Percentiles rank a stretch among this genome's conserved stretches.
Conservation (phyloP, 2,329 filamentous ascomycete genomes). For the Sclerotiophoma versabilis region DNA sequence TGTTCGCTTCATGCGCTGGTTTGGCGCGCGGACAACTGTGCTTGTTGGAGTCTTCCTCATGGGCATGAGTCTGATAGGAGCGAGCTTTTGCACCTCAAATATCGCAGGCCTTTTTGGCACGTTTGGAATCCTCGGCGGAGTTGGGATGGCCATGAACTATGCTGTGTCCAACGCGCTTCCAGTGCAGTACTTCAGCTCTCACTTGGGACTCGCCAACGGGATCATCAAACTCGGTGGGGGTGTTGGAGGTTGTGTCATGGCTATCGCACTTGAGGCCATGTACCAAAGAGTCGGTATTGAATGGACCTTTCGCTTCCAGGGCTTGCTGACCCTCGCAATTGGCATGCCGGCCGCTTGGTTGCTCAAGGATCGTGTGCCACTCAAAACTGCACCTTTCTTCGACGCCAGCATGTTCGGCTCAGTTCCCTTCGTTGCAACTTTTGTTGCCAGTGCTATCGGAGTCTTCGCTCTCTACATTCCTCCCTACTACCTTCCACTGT, state of each 20-base stretch:
- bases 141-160: conserved; percentile 48
- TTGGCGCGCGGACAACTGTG: conserved; percentile 59
- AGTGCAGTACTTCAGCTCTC: conserved; percentile 37
- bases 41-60: conserved; percentile 60
- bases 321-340: conserved; percentile 29
- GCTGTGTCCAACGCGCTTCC: conserved; percentile 30
- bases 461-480: conserved; percentile 39
- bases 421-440: conserved; percentile 27
- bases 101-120: conserved; percentile 54
- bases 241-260: conserved; percentile 34
- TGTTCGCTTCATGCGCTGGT: conserved; percentile 56
- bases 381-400: conserved; percentile 29
- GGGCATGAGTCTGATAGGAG: conserved; percentile 58
- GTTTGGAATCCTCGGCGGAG: conserved; percentile 55
- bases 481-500: conserved; percentile 37
- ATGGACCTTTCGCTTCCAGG: conserved; percentile 38
- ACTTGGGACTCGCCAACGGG: conserved; percentile 38
- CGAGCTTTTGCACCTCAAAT: conserved; percentile 53
- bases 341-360: conserved; percentile 36
- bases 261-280: conserved; percentile 33
- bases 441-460: conserved; percentile 31
- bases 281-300: conserved; percentile 33
- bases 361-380: conserved; percentile 31
- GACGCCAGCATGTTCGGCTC: conserved; percentile 35
- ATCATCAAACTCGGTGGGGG: conserved; percentile 39